Evolutionary conservation across 495 filamentous ascomycete species (phyloP), one percentile per base, ranked within the genome.

Genomic region (Neurospora sp.): DNA sequence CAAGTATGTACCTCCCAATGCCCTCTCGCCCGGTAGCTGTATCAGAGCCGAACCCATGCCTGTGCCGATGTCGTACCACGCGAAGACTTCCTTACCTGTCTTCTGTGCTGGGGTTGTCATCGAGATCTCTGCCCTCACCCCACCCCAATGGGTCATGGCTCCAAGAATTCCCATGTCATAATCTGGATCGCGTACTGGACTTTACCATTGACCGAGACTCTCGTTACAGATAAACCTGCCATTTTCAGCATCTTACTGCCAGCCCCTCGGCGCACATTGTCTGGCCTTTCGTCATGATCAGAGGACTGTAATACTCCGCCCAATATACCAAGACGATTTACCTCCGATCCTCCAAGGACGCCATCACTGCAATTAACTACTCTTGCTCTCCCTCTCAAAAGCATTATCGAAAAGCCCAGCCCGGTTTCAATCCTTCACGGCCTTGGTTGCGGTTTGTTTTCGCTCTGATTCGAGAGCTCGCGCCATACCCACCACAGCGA

Each of bases 51-150:
- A 41, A 71, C 72, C 73, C 48, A 48, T 38, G 44, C 73, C 70
- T 70, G 70, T 80, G 72, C 74, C 78, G 73, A 74, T 74, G 74
- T 71, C 70, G 79, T 80, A 71, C 78, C 73, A 79, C 78, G 41
- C 70, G 68, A 73, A 70, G 45, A 68, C 72, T 73, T 69, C 72
- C 42, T 73, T 70, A 71, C 72, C 65, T 72, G 72, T 69, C 73
- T 73, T 77, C 69, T 73, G 53, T 35, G 53, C 53, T 35, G 27
- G 61, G 75, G 74, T 79, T 79, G 78, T 79, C 79, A 81, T 81
- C 78, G 75, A 78, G 77, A 80, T 77, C 78, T 75, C 68, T 73
- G 61, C 75, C 72, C 37, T 73, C 75, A 75, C 78, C 76, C 79
- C 78, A 73, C 75, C 65, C 71, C 35, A 74, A 76, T 70, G 72